A percentile compares a stretch with the other conserved stretches of the same genome.
These are phyloP conservation scores for Penicillium parvum DNA, from an alignment of 495 filamentous ascomycete species.

Conservation along the genomic window DNA sequence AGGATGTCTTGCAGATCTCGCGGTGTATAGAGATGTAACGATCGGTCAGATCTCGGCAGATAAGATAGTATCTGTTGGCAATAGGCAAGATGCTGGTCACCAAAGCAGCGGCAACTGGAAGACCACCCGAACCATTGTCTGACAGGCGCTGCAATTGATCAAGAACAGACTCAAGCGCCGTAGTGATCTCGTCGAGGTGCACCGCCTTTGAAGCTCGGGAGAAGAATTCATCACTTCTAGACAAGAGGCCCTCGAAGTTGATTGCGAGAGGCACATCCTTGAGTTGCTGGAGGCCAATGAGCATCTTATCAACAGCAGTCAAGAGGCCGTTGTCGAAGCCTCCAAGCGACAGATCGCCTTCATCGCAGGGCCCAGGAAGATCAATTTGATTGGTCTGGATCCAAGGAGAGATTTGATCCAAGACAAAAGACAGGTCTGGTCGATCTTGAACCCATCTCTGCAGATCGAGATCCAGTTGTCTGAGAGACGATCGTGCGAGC, in stretches of 20 bases:
- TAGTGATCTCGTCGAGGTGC: slow-evolving; percentile 50
- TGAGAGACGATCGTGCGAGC: slow-evolving; percentile 41
- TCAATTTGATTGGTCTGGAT: slow-evolving; percentile 18
- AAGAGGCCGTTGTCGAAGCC: slow-evolving; percentile 56
- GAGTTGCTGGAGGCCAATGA: slow-evolving; percentile 70
- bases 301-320: slow-evolving; percentile 57
- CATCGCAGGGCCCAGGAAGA: slow-evolving; percentile 6
- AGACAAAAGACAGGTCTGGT: slow-evolving; percentile 58
- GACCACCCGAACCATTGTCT: slow-evolving; percentile 32
- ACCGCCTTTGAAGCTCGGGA: slow-evolving; percentile 53
- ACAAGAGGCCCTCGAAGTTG: slow-evolving; percentile 60
- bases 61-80: slow-evolving; percentile 63
- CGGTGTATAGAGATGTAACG: slow-evolving; percentile 57
- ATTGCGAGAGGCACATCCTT: slow-evolving; percentile 53
- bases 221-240: slow-evolving; percentile 55
- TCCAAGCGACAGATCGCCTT: slow-evolving; percentile 23
- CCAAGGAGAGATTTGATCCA: slow-evolving; percentile 57
- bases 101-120: slow-evolving; percentile 52
- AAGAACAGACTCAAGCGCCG: slow-evolving; percentile 47
- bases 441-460: slow-evolving; percentile 37
- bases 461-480: slow-evolving; percentile 42
- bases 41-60: slow-evolving; percentile 49
- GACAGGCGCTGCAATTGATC: slow-evolving; percentile 47
- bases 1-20: slow-evolving; percentile 66
- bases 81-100: slow-evolving; percentile 68